Evolutionary conservation across 345 rosid genomes (phyloP).

Genomic region (Eucalyptus shirleyi): DNA sequence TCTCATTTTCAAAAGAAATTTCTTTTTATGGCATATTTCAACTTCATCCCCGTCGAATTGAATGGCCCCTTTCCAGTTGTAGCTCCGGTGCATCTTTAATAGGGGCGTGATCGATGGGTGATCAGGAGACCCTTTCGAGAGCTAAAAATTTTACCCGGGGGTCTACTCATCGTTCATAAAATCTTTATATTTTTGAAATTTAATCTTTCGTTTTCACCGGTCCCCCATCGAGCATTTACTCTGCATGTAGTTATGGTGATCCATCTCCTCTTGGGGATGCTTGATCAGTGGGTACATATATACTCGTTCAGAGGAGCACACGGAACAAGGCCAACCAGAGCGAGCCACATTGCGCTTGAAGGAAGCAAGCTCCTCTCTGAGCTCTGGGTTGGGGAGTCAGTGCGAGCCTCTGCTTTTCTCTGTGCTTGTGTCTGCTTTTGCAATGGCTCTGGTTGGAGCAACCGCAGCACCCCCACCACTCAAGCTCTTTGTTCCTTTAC

Average conservation of each 20-base stretch:
- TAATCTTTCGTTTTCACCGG: neutral
- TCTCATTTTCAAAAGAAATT: neutral
- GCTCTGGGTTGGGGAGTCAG: neutral
- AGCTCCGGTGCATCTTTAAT: neutral
- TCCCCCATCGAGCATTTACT: neutral
- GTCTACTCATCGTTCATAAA: neutral
- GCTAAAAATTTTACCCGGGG: neutral
- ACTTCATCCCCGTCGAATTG: neutral
- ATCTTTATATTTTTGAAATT: neutral
- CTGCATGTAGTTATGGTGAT: neutral
- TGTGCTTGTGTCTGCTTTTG: slow-evolving; percentile 1
- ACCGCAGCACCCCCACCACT: neutral
- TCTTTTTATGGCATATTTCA: neutral
- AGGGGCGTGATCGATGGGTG: neutral
- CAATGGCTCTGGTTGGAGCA: slow-evolving; percentile 29
- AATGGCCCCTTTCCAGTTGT: neutral
- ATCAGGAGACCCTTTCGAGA: neutral
- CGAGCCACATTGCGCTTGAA: slow-evolving; percentile 26
- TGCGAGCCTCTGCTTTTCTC: neutral
- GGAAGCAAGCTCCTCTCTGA: neutral
- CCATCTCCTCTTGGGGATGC: neutral
- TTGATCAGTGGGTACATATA: neutral
- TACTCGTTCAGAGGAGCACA: neutral
- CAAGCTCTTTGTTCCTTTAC: slow-evolving; percentile 18
- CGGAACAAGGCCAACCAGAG: slow-evolving; percentile 41